Evolutionary conservation across 352 stramenopile genomes (phyloP).

Genomic region (Phytophthora chlamydospora): DNA sequence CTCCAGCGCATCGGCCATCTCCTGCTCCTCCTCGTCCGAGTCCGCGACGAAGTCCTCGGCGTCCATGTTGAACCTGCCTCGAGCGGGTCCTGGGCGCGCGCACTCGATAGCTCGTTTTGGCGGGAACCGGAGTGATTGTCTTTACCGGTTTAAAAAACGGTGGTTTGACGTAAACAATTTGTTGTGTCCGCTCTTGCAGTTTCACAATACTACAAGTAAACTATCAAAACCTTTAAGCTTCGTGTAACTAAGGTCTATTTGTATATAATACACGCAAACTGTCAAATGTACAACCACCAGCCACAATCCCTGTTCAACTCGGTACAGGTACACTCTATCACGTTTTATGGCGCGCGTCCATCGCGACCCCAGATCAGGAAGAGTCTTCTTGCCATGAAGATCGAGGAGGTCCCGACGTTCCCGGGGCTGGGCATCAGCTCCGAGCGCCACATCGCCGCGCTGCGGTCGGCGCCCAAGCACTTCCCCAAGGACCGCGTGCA

Average conservation of each 20-base stretch:
- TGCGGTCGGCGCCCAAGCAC: slow-evolving; percentile 37
- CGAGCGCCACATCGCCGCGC: slow-evolving; percentile 39
- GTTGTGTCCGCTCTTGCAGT: too few relatives aligned
- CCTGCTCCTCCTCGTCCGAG: slow-evolving; percentile 52
- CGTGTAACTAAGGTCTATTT: too few relatives aligned
- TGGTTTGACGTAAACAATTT: too few relatives aligned
- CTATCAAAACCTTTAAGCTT: too few relatives aligned
- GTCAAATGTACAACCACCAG: too few relatives aligned
- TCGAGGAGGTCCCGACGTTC: slow-evolving; percentile 28
- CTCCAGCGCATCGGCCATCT: slow-evolving; percentile 22
- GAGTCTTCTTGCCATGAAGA: slow-evolving; percentile 15
- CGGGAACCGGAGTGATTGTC: slow-evolving; percentile 23
- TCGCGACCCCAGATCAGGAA: neutral
- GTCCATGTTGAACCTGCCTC: slow-evolving; percentile 40
- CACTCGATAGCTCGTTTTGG: neutral
- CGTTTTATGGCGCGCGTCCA: neutral
- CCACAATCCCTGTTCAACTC: too few relatives aligned
- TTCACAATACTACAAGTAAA: too few relatives aligned
- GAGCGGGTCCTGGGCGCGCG: neutral
- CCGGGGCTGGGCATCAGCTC: slow-evolving; percentile 29
- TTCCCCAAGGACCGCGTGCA: slow-evolving; percentile 34
- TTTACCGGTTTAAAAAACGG: slow-evolving; percentile 6
- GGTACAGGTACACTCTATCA: too few relatives aligned
- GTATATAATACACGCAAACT: too few relatives aligned
- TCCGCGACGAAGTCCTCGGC: slow-evolving; percentile 59